phyloP scores from a whole-genome alignment of 305 asterid genomes.

The Fraxinus sp. region DNA sequence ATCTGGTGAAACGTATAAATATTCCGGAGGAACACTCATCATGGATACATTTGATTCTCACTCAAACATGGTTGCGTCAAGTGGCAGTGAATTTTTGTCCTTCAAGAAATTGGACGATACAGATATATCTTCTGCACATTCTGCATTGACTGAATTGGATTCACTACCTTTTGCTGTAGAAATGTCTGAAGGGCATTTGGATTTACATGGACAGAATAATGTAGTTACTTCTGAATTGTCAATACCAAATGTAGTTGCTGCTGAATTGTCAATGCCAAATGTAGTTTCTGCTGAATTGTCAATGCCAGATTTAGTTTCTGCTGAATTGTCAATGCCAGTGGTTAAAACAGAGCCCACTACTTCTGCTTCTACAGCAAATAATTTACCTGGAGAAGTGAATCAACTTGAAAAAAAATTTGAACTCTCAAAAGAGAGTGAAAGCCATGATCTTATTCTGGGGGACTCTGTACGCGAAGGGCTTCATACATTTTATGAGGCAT shows the following conservation, averaged over 20 bases:
- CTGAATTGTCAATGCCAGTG: slow-evolving; percentile 27
- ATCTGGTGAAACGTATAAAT: slow-evolving; percentile 27
- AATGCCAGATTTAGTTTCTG: background rate
- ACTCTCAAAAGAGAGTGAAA: slow-evolving; percentile 34
- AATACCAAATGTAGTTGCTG: slow-evolving; percentile 32
- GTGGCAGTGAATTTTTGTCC: slow-evolving; percentile 29
- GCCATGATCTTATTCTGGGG: slow-evolving; percentile 37
- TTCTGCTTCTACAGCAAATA: slow-evolving; percentile 34
- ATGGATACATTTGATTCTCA: slow-evolving; percentile 34
- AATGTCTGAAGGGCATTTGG: slow-evolving; percentile 36
- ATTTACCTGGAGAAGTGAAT: slow-evolving; percentile 33
- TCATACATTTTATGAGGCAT: slow-evolving; percentile 61
- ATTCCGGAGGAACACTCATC: slow-evolving; percentile 33
- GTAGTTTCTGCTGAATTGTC: background rate
- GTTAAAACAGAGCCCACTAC: slow-evolving; percentile 32
- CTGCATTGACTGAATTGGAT: slow-evolving; percentile 28
- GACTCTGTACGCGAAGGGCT: slow-evolving; percentile 56
- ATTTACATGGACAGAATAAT: slow-evolving; percentile 29
- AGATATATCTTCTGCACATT: slow-evolving; percentile 31
- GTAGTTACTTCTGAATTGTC: slow-evolving; percentile 32
- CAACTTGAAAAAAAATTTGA: slow-evolving; percentile 35
- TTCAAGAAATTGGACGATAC: slow-evolving; percentile 34
- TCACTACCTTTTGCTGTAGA: slow-evolving; percentile 32
- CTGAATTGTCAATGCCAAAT: slow-evolving; percentile 14
- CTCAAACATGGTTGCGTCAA: slow-evolving; percentile 36